phyloP scores from a whole-genome alignment of 179 eudicot species.

The Beta corolliflora region DNA sequence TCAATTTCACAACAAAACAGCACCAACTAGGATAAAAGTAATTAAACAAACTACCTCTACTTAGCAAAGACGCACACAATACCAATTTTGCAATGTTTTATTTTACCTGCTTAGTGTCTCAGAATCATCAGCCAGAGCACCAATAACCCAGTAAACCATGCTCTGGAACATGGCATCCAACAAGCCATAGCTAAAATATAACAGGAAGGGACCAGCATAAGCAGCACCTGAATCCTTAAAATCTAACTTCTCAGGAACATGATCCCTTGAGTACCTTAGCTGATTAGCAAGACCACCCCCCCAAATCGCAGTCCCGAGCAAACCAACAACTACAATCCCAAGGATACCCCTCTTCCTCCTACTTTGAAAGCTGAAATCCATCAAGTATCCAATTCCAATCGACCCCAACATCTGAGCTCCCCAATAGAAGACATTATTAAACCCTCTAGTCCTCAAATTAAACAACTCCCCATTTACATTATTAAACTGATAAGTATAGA shows the following conservation, averaged over 20 bases:
- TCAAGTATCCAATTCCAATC: slow-evolving; percentile 63
- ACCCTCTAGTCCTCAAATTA: slow-evolving; percentile 78
- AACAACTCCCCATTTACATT: slow-evolving; percentile 89
- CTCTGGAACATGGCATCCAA: slow-evolving; percentile 96
- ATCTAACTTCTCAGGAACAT: slow-evolving; percentile 53
- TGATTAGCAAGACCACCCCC: slow-evolving; percentile 88
- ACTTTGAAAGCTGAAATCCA: slow-evolving; percentile 88
- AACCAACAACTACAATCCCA: slow-evolving; percentile 63
- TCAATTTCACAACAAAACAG: background rate
- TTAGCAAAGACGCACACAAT: background rate
- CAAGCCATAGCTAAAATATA: slow-evolving; percentile 83
- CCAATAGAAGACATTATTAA: slow-evolving; percentile 93
- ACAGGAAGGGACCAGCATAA: slow-evolving; percentile 79
- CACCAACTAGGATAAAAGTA: background rate
- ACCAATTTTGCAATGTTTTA: background rate
- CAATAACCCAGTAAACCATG: slow-evolving; percentile 93
- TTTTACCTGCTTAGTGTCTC: slow-evolving; percentile 92
- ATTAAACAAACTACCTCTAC: background rate
- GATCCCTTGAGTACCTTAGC: slow-evolving; percentile 45
- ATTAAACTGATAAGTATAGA: slow-evolving; percentile 88
- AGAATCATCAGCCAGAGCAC: slow-evolving; percentile 86
- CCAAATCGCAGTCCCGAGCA: slow-evolving; percentile 85
- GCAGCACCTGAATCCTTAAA: slow-evolving; percentile 77
- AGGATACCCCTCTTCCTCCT: slow-evolving; percentile 70
- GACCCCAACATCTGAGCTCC: slow-evolving; percentile 97